Evolutionary conservation across 768 basidiomycete species (phyloP).

Genomic region (Mycena capillaripes): DNA sequence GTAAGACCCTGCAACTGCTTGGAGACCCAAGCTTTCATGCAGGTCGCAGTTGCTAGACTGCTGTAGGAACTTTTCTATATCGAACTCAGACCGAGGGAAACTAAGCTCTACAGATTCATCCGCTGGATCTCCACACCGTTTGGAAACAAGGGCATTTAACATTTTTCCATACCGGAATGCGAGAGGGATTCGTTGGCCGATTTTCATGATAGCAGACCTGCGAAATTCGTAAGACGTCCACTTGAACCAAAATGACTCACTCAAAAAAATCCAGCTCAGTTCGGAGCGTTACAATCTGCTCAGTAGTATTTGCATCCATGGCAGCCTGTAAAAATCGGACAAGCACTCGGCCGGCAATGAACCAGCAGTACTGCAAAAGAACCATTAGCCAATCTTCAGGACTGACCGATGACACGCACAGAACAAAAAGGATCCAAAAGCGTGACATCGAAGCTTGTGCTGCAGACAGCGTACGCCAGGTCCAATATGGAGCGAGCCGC

Average conservation of each 20-base stretch:
- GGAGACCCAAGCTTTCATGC: constrained; percentile 34
- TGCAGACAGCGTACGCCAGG: constrained; percentile 73
- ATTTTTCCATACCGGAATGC: constrained; percentile 73
- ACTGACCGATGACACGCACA: constrained; percentile 52
- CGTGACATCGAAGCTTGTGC: constrained; percentile 81
- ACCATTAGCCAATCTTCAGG: constrained; percentile 5
- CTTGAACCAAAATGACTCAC: constrained; percentile 53
- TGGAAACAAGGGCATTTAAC: constrained; percentile 62
- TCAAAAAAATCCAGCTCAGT: constrained; percentile 78
- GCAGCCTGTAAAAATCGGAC: constrained; percentile 77
- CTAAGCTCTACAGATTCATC: constrained; percentile 1
- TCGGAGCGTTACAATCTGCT: constrained; percentile 71
- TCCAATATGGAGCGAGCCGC: constrained; percentile 78
- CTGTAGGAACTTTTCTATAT: constrained; percentile 18
- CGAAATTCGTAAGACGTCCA: constrained; percentile 1
- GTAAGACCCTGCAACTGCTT: constrained; percentile 8
- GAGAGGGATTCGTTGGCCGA: constrained; percentile 78
- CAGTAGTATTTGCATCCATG: constrained; percentile 66
- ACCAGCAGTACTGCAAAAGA: constrained; percentile 79
- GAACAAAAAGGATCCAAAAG: constrained; percentile 79
- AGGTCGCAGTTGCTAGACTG: background rate
- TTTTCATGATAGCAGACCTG: constrained; percentile 70
- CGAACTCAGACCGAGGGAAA: constrained; percentile 29
- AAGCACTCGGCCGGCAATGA: constrained; percentile 74
- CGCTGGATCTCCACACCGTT: constrained; percentile 49